A percentile compares a stretch with the other conserved stretches of the same genome.
phyloP scores from a whole-genome alignment of 208 protist species.

The Wallacemonas sp. region DNA sequence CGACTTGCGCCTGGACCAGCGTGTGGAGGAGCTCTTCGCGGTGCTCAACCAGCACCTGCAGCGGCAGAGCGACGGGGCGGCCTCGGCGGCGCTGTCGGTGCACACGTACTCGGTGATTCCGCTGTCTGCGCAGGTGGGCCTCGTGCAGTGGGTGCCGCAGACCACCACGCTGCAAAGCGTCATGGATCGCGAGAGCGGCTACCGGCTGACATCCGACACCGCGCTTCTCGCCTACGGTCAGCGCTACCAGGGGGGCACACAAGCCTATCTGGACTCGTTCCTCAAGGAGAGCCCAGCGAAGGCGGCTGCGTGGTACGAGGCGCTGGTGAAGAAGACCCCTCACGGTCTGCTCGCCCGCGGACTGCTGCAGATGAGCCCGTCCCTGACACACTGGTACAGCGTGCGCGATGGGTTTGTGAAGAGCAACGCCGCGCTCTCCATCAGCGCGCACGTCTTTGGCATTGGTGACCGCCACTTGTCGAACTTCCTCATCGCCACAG shows the following conservation, averaged over 20 bases:
- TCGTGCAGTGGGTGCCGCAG: conserved; percentile 91
- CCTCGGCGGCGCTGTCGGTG: conserved; percentile 32
- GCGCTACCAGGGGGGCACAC: neutral
- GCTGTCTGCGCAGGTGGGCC: conserved; percentile 77
- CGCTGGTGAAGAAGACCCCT: conserved; percentile 16
- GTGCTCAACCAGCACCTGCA: conserved; percentile 82
- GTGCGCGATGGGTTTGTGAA: conserved; percentile 71
- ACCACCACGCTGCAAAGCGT: conserved; percentile 53
- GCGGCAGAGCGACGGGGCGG: conserved; percentile 18
- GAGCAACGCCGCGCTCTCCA: conserved; percentile 65
- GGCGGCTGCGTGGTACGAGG: conserved; percentile 17
- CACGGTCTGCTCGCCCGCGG: conserved; percentile 17
- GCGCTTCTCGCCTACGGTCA: neutral
- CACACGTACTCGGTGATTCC: conserved; percentile 91
- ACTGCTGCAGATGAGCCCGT: conserved; percentile 39
- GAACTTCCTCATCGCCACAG: conserved; percentile 87
- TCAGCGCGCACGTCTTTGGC: conserved; percentile 89
- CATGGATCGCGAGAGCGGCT: conserved; percentile 9
- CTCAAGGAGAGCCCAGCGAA: neutral
- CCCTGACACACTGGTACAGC: conserved; percentile 58
- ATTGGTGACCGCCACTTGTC: conserved; percentile 94
- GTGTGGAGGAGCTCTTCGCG: conserved; percentile 91
- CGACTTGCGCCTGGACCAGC: conserved; percentile 93
- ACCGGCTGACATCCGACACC: neutral
- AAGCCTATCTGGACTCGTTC: conserved; percentile 17